Evolutionary conservation across 2,329 filamentous ascomycete species (phyloP), one percentile per base, ranked within the genome.

Genomic region (Aspergillus texensis): DNA sequence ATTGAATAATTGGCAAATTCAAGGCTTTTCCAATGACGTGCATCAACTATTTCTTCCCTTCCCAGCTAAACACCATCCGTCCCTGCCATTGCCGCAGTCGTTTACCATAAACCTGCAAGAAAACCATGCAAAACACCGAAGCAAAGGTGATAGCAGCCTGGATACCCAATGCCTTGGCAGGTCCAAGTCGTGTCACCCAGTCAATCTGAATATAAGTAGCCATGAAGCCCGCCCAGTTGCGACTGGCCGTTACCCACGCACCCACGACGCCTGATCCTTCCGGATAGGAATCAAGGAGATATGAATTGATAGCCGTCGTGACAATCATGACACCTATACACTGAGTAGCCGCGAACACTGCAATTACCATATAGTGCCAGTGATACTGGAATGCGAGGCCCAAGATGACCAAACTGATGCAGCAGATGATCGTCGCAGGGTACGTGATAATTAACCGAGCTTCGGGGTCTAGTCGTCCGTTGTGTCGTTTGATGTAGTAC

Each of bases 321-420:
- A 79, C 81, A 61, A 85, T 78, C 80, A 86, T 87, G 70, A 85
- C 81, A 3, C 83, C 83, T 64, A 85, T 84, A 28, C 82, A 81
- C 63, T 86, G 84, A 46, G 86, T 70, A 4, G 81, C 83, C 80
- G 84, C 86, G 21, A 71, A 78, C 8, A 81, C 74, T 9, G 77
- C 80, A 26, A 80, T 77, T 4, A 78, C 74, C 79, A 84, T 83
- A 71, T 79, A 86, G 67, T 84, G 81, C 77, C 81, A 85, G 6
- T 71, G 72, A 14, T 75, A 71, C 62, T 81, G 68, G 8, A 87
- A 77, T 1, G 79, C 77, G 63, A 84, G 80, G 3, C 84, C 84
- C 4, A 87, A 73, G 2, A 85, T 67, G 6, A 83, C 75, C 4
- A 67, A 57, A 34, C 65, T 65, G 4, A 67, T 4, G 14, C 61